Evolutionary conservation across 805 yeast genomes (phyloP), one percentile per base, ranked within the genome.

Genomic region (Spathaspora girioi): DNA sequence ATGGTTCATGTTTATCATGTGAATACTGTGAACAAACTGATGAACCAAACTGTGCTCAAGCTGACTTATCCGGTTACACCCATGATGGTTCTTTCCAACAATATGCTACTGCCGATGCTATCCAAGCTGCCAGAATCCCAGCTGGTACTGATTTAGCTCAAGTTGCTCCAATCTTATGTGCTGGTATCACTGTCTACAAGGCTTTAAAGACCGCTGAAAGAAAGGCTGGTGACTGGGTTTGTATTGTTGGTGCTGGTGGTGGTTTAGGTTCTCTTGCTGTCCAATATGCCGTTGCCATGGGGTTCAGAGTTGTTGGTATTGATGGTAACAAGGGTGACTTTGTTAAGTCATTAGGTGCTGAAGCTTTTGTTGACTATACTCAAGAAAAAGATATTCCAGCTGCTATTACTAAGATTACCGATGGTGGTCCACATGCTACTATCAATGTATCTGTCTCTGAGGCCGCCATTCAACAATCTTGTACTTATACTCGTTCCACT

Each of bases 191-290:
- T 47, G 87, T 80, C 44, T 83, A 81, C 81, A 82, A 82, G 73
- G 87, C 86, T 11, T 71, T 83, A 63, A 82, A 82, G 72, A 77
- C 82, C 47, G 85, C 87, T 49, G 67, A 73, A 48, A 64, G 79
- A 53, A 55, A 56, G 46, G 76, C 91, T 19, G 91, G 93, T 64
- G 82, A 86, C 68, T 86, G 86, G 85, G 87, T 84, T 57, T 81
- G 83, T 54, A 75, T 86, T 54, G 82, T 89, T 51, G 92, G 93
- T 73, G 91, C 90, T 55, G 88, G 83, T 68, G 92, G 92, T 68
- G 92, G 93, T 64, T 78, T 86, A 68, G 93, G 92, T 64, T 75
- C 89, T 40, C 70, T 86, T 57, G 90, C 89, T 50, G 74, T 86
- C 60, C 91, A 86, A 72, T 86, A 84, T 70, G 91, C 89, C 55